A percentile compares a stretch with the other conserved stretches of the same genome.
phyloP scores from a whole-genome alignment of 768 basidiomycete species.

The Auriscalpium orientale region DNA sequence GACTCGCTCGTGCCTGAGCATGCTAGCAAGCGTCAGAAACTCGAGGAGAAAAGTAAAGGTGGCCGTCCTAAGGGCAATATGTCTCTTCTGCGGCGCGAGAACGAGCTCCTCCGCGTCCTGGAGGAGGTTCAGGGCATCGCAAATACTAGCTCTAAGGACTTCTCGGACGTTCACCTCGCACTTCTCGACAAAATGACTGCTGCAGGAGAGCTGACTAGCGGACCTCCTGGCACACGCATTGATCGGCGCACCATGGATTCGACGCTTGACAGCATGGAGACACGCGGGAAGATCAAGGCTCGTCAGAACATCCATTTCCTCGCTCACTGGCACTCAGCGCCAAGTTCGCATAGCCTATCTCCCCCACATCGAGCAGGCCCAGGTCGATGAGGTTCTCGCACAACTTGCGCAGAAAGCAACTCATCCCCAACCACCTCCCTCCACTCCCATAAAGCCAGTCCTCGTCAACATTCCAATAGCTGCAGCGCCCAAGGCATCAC shows the following conservation, averaged over 20 bases:
- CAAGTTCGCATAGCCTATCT: conserved; percentile 60
- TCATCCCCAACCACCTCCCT: no score
- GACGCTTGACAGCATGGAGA: conserved; percentile 55
- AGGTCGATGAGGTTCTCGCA: conserved; percentile 50
- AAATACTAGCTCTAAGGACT: conserved; percentile 59
- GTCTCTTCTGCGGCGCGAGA: conserved; percentile 72
- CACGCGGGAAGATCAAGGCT: conserved; percentile 61
- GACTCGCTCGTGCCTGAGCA: conserved; percentile 8
- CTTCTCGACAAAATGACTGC: conserved; percentile 50
- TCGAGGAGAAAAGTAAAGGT: conserved; percentile 2
- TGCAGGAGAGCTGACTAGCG: conserved; percentile 63
- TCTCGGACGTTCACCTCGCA: conserved; percentile 57
- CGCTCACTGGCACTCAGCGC: conserved; percentile 50
- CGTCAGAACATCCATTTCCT: conserved; percentile 55
- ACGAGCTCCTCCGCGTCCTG: conserved; percentile 66
- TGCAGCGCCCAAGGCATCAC: no score
- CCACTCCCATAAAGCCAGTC: no score
- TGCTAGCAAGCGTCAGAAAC: conserved; percentile 9
- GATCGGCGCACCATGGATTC: conserved; percentile 67
- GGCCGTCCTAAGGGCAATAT: conserved; percentile 50
- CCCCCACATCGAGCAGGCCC: conserved; percentile 44
- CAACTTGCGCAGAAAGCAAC: conserved; percentile 29
- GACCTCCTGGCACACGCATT: conserved; percentile 55
- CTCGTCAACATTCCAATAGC: no score
- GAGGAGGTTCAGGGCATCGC: conserved; percentile 59